phyloP scores from a whole-genome alignment of 2,329 filamentous ascomycete species.

The Dryadomyces quercus-mongolicae region DNA sequence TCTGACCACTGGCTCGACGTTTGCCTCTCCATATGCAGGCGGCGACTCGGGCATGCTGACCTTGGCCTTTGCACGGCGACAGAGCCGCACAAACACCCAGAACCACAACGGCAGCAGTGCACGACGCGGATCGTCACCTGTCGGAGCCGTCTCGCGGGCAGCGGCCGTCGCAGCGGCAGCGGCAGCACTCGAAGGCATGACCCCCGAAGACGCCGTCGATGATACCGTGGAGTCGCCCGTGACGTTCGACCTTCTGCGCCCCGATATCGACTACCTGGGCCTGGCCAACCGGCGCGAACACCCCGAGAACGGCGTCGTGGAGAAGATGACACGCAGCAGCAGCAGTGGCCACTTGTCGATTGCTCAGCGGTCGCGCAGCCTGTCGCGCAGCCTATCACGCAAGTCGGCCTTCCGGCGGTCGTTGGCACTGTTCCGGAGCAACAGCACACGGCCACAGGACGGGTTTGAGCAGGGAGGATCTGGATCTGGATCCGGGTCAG shows the following conservation, averaged over 20 bases:
- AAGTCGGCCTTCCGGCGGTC: conserved; percentile 21
- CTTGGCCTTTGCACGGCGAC: no score
- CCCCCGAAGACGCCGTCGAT: background rate
- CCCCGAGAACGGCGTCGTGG: conserved; percentile 9
- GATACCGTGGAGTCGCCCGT: background rate
- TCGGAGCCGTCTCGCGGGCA: background rate
- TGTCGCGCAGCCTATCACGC: conserved; percentile 20
- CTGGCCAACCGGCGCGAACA: conserved; percentile 22
- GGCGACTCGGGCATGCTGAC: no score
- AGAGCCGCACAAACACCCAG: background rate
- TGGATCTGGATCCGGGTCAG: no score
- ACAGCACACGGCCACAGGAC: background rate
- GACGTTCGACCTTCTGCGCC: conserved; percentile 34
- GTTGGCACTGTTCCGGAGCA: conserved; percentile 18
- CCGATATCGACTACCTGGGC: conserved; percentile 44
- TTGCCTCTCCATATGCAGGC: background rate
- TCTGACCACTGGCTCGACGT: background rate
- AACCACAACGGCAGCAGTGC: background rate
- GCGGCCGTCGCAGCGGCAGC: background rate
- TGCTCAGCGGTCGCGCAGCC: conserved; percentile 14
- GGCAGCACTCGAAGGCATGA: background rate
- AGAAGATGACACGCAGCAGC: conserved; percentile 1
- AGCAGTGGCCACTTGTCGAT: background rate
- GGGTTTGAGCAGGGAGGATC: background rate
- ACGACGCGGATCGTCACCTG: no score